Evolutionary conservation across 371 early-diverging fungal species (phyloP), one percentile per base, ranked within the genome.

Genomic region (Mucor mucedo): DNA sequence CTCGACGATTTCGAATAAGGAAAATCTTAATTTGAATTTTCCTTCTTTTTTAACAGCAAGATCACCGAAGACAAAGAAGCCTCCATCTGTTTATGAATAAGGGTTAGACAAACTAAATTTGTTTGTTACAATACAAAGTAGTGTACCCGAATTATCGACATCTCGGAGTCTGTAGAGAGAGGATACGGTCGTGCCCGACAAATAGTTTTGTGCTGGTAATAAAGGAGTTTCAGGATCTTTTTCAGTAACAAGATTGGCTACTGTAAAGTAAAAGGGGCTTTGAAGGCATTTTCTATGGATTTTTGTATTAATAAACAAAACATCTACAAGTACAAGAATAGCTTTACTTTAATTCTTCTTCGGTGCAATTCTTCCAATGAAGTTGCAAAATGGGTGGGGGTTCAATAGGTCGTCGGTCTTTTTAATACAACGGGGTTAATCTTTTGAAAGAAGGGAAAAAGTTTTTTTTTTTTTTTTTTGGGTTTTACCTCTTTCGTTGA

Each of bases 41-140:
- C 98, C 98, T 66, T 95, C 93, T 69, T 91, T 89, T 45, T 95
- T 83, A 13, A 96, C 93, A 14, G 93, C 90, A 47, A 98, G 75
- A 66, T 98, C 98, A 11, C 94, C 94, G 79, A 97, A 98, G 16
- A 97, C 95, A 75, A 96, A 97, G 73, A 95, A 97, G 8, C 93
- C 95, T 32, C 94, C 97, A 54, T 95, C 94, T 48, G 28, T 48
- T 28, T 50, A 72, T n/a, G 42, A 52, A 52, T n/a, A 32, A 47
- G 44, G 48, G 21, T 42, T 29, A 4, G 16, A 16, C 10, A 52
- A 5, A 21, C 28, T 21, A 6, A 6, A 47, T 47, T n/a, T 21
- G 47, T 5, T 47, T 47, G 35, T 6, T 35, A 21, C 21, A 45
- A 16, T 33, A 39, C 13, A 16, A 6, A 35, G 21, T 4, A 28